phyloP scores from a whole-genome alignment of 2,329 filamentous ascomycete genomes.

The Cercospora sesami region DNA sequence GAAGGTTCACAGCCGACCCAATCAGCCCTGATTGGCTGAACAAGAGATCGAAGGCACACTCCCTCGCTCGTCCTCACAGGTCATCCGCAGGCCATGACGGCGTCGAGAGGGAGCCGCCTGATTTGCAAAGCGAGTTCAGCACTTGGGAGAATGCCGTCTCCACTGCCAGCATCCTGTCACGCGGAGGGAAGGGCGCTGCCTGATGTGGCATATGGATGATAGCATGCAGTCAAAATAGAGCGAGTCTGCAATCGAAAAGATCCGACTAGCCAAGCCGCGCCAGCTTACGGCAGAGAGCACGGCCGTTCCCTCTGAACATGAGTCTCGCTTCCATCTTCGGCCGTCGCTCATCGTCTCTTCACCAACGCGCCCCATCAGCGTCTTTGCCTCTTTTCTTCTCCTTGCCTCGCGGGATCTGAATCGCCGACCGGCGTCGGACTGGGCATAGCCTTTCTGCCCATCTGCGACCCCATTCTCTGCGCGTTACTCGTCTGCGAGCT shows the following conservation, averaged over 20 bases:
- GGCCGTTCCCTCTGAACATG: background rate
- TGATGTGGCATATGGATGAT: background rate
- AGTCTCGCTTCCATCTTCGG: constrained; percentile 1
- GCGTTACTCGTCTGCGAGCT: background rate
- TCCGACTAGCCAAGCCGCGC: background rate
- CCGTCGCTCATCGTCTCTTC: constrained; percentile 1
- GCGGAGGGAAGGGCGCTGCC: background rate
- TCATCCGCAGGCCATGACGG: background rate
- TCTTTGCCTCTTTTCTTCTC: background rate
- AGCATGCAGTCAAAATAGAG: constrained; percentile 5
- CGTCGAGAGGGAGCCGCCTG: background rate
- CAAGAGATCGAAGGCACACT: constrained; percentile 1
- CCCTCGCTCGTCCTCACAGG: background rate
- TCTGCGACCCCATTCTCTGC: background rate
- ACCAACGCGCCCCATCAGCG: background rate
- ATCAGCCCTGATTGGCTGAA: constrained; percentile 3
- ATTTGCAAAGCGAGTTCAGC: too few relatives aligned
- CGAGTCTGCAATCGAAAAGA: constrained; percentile 6
- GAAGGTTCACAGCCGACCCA: background rate
- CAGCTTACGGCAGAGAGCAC: constrained; percentile 5
- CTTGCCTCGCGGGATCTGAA: background rate
- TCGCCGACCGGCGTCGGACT: background rate
- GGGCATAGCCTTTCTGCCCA: background rate
- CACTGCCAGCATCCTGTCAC: background rate
- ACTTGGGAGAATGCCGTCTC: too few relatives aligned